Evolutionary conservation across 192 early-diverging fungal genomes (phyloP), one percentile per base, ranked within the genome.

Genomic region (Backusella parvicylindrica): DNA sequence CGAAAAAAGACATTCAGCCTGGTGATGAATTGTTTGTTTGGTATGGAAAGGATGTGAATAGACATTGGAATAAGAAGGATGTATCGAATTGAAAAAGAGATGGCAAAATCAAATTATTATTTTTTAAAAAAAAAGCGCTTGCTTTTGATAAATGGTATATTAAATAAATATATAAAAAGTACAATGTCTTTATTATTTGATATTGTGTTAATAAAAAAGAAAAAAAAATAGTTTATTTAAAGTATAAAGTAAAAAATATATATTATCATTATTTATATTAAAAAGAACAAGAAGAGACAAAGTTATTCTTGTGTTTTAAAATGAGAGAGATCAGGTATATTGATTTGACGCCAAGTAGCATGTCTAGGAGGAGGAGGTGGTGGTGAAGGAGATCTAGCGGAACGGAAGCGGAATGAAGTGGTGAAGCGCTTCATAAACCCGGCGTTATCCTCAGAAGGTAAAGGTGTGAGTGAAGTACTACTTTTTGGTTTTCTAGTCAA

Each of bases 21-120:
- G 96, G 93, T 7, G 93, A 95, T 70, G 96, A 98, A 81, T 70
- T 98, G 70, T 90, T 96, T 83, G 96, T 91, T 3, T 93, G 89
- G 65, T 97, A 96, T 83, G 95, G 96, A 32, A 79, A 82, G 31
- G 95, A 96, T 67, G 90, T 96, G 9, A 91, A 96, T 78, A 78
- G 95, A 30, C 85, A 91, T 68, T 96, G 93, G 93, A 32, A 28
- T 15, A 35, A 30, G 31, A 47, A 47, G 43, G 43, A 21, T 47
- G 43, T n/a, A n/a, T n/a, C 18, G 6, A 6, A 6, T 16, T 47
- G 6, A 3, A n/a, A n/a, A n/a, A n/a, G n/a, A n/a, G n/a, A n/a
- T n/a, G n/a, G n/a, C n/a, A n/a, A n/a, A n/a, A n/a, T n/a, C n/a
- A n/a, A n/a, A n/a, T n/a, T n/a, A n/a, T n/a, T n/a, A n/a, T n/a